Conservation (phyloP, 225 moss, liverwort and hornwort species). For the Neckera pumila region DNA sequence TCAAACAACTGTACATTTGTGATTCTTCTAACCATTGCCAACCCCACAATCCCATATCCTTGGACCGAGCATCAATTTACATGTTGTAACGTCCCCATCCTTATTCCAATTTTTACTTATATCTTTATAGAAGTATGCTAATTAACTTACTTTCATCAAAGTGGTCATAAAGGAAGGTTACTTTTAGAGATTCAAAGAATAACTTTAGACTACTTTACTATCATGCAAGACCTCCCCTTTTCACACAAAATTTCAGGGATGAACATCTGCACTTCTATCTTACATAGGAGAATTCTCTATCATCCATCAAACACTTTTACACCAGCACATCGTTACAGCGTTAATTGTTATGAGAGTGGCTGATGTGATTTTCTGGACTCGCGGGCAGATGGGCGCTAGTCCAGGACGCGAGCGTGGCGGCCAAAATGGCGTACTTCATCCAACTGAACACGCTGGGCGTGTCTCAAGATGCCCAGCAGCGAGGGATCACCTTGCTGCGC, state of each 20-base stretch:
- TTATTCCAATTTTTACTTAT: neutral
- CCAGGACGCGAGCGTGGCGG: conserved; percentile 32
- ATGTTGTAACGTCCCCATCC: accelerated
- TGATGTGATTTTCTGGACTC: neutral
- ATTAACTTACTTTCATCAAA: neutral
- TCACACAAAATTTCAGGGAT: neutral
- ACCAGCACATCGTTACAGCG: accelerated
- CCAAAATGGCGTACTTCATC: conserved; percentile 37
- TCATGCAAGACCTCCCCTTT: too few species aligned
- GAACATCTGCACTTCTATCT: neutral
- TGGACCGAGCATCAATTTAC: neutral
- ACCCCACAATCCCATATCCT: neutral
- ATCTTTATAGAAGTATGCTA: neutral
- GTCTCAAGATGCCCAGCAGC: conserved; percentile 45
- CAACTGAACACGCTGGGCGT: conserved; percentile 35
- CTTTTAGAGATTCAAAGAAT: neutral
- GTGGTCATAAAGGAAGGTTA: neutral
- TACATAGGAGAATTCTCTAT: neutral
- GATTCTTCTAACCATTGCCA: neutral
- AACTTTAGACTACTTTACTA: too few species aligned
- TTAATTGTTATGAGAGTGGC: neutral
- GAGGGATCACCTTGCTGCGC: conserved; percentile 30
- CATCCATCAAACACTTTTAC: neutral
- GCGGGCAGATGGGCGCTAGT: conserved; percentile 41
- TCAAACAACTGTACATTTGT: accelerated